Conservation (phyloP, 805 yeast species). For the Myxozyma udenii region DNA sequence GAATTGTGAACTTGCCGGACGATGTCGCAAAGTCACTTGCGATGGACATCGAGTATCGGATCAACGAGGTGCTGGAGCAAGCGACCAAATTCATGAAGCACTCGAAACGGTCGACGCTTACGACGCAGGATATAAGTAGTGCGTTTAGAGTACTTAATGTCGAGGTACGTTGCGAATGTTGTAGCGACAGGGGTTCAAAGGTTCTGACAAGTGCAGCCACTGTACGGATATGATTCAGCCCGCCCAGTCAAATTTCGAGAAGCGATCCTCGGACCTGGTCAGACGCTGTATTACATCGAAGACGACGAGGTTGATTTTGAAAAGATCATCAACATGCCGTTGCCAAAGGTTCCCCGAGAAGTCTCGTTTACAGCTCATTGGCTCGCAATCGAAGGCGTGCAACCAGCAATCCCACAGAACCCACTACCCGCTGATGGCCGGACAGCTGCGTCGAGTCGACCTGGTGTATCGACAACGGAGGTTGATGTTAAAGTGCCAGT, state of each 20-base stretch:
- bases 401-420: slow-evolving; percentile 95
- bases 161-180: slow-evolving; percentile 68
- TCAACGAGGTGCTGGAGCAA: slow-evolving; percentile 91
- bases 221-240: slow-evolving; percentile 42
- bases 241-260: slow-evolving; percentile 77
- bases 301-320: slow-evolving; percentile 93
- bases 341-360: slow-evolving; percentile 91
- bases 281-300: slow-evolving; percentile 85
- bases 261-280: slow-evolving; percentile 88
- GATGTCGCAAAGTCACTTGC: slow-evolving; percentile 93
- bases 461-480: slow-evolving; percentile 45
- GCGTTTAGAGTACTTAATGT: slow-evolving; percentile 83
- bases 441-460: slow-evolving; percentile 29
- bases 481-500: slow-evolving; percentile 82
- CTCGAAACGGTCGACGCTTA: slow-evolving; percentile 74
- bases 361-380: slow-evolving; percentile 79
- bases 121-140: slow-evolving; percentile 75
- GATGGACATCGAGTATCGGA: slow-evolving; percentile 98
- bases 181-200: neutral
- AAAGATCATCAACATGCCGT: slow-evolving; percentile 83
- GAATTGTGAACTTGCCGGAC: slow-evolving; percentile 70
- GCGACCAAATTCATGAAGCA: slow-evolving; percentile 96
- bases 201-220: slow-evolving; percentile 36
- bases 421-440: slow-evolving; percentile 47
- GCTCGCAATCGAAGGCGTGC: slow-evolving; percentile 98